A percentile compares a stretch with the other conserved stretches of the same genome.
Evolutionary conservation across 352 stramenopile species (phyloP).

Genomic region (Phytopythium chamaehyphon): DNA sequence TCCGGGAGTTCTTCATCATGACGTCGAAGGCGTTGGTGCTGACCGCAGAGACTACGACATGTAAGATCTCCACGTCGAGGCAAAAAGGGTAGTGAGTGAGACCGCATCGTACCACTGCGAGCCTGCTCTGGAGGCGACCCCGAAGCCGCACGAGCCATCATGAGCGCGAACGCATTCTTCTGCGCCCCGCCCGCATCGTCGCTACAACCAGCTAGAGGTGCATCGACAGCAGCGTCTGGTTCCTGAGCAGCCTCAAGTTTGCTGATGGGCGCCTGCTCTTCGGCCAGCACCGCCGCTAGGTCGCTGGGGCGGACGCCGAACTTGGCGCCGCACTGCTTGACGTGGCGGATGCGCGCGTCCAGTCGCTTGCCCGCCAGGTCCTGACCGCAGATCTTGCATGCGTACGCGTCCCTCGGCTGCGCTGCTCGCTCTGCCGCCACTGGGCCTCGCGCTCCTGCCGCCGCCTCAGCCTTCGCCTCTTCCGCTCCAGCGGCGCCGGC

Average conservation of each 20-base stretch:
- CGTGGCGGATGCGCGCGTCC: conserved; percentile 57
- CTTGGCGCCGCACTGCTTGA: conserved; percentile 70
- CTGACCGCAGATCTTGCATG: conserved; percentile 69
- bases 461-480: no score
- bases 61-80: background rate
- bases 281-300: conserved; percentile 13
- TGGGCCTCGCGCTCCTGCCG: background rate
- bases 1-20: conserved; percentile 78
- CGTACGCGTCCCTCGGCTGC: conserved; percentile 14
- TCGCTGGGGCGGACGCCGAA: conserved; percentile 59
- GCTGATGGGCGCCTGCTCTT: background rate
- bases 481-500: background rate
- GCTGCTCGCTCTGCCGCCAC: background rate
- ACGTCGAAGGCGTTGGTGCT: conserved; percentile 74
- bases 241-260: background rate
- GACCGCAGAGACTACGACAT: conserved; percentile 1
- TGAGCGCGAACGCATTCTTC: conserved; percentile 48
- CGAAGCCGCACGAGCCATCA: conserved; percentile 43
- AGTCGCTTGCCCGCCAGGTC: conserved; percentile 36
- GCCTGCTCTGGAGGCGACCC: conserved; percentile 1
- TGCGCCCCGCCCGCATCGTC: no score
- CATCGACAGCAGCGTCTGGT: no score
- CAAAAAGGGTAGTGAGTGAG: no score
- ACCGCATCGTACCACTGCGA: background rate
- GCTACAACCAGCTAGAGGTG: no score